Evolutionary conservation across 116 monocot species (phyloP), one percentile per base, ranked within the genome.

Genomic region (Papilionanthe hybrid): DNA sequence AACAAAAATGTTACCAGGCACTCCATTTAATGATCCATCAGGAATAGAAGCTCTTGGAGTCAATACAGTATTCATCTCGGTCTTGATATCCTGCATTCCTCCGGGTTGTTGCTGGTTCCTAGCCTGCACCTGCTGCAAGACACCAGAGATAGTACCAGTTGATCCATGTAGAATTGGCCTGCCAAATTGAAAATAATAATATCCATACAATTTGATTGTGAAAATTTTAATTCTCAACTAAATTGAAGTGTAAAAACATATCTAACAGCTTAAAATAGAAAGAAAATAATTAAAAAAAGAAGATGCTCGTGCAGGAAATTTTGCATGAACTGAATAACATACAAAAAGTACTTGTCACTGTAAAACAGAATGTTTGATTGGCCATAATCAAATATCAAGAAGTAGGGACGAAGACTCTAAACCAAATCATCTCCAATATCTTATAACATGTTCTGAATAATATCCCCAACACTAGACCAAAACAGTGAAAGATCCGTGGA

Each of bases 121-220:
- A 68, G 80, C 78, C 65, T 91, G 94, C 43, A 90, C 93, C 86
- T 94, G 91, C 56, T 86, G 86, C 53, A 98, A 67, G 45, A 80
- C 84, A 27, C 94, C 92, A 32, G 92, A 81, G 37, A 91, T 81
- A 66, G 86, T 86, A 79, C 89, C 87, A 87, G 84, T 77, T 55
- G 89, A 79, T 55, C 95, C 90, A 84, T 89, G 93, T 79, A 94
- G 81, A 78, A 90, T 87, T 87, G 93, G 95, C 80, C 98, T 99
- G 41, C 71, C 71, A 29, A 41, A 41, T 9, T 71, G 0, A 41
- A 71, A 41, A 32, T 15, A 32, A 71, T 65, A 65, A 27, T 32
- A 71, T 17, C 41, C 1, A 71, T 53, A 29, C 18, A 5, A 15
- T 71, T 6, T 18, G 41, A 37, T 32, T 71, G 71, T 71, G 41